Percentiles rank a stretch among this genome's conserved stretches.
Evolutionary conservation across 371 early-diverging fungal species (phyloP).

Genomic region (Thermomucor indicae-seudaticae): DNA sequence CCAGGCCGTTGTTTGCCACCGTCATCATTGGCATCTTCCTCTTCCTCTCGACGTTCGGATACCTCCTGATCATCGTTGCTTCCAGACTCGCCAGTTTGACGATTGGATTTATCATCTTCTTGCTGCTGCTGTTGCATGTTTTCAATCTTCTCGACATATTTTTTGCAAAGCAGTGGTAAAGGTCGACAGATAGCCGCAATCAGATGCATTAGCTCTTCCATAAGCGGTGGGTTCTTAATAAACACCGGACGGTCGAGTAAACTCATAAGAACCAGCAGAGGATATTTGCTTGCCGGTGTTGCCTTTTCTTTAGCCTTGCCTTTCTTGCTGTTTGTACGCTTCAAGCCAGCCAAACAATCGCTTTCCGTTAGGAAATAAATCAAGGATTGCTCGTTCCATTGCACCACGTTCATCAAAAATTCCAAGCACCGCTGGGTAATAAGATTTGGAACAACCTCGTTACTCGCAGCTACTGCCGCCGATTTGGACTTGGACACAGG

Average conservation of each 20-base stretch:
- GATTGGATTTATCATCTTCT: constrained; percentile 5
- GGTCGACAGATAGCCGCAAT: constrained; percentile 73
- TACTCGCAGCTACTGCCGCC: constrained; percentile 19
- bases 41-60: constrained; percentile 2
- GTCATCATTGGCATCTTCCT: neutral
- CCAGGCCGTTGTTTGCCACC: constrained; percentile 1
- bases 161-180: constrained; percentile 56
- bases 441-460: constrained; percentile 71
- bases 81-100: neutral
- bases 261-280: constrained; percentile 80
- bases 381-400: constrained; percentile 61
- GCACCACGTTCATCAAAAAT: constrained; percentile 69
- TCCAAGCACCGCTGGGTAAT: constrained; percentile 88
- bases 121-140: constrained; percentile 31
- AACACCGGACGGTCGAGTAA: constrained; percentile 82
- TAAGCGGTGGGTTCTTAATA: constrained; percentile 66
- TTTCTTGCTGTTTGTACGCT: constrained; percentile 50
- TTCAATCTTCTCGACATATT: constrained; percentile 38
- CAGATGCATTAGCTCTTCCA: constrained; percentile 90
- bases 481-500: constrained; percentile 24
- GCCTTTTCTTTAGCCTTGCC: constrained; percentile 68
- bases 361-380: constrained; percentile 74
- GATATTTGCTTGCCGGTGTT: constrained; percentile 64
- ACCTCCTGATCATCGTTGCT: constrained; percentile 1
- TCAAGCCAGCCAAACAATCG: constrained; percentile 53